Percentiles rank a stretch among this genome's conserved stretches.
Conservation (phyloP, 306 rosid genomes). For the Oemleria cerasiformis region DNA sequence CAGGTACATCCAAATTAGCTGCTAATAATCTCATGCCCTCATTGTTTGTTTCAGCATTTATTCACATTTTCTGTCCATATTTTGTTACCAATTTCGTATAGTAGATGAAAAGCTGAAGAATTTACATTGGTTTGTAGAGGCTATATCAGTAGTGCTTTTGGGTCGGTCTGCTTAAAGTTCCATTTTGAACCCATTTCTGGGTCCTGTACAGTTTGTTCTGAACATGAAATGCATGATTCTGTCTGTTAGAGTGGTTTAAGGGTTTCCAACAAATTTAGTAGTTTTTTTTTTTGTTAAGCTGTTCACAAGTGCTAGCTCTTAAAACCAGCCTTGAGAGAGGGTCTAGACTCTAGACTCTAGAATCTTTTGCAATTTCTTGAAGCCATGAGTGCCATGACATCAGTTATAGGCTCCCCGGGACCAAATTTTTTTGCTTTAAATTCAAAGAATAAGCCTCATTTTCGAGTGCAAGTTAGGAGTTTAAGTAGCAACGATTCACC, state of each 20-base stretch:
- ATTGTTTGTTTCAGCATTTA: too few species aligned
- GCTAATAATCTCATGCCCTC: not conserved
- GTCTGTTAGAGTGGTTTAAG: slow-evolving; percentile 2
- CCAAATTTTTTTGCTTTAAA: slow-evolving; percentile 31
- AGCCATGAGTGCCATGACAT: slow-evolving; percentile 43
- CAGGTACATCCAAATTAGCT: slow-evolving; percentile 11
- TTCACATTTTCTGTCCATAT: not conserved
- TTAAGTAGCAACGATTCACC: slow-evolving; percentile 27
- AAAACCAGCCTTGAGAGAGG: not conserved
- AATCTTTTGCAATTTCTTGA: slow-evolving; percentile 3
- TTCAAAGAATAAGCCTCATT: slow-evolving; percentile 18
- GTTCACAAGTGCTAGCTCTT: not conserved
- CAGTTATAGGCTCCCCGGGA: slow-evolving; percentile 26
- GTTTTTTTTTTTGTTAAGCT: not conserved
- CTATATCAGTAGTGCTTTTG: not conserved
- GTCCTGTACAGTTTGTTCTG: not conserved
- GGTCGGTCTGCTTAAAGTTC: not conserved
- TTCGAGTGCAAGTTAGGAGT: slow-evolving; percentile 35
- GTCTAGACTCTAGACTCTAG: not conserved
- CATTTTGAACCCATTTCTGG: not conserved
- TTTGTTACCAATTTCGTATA: not conserved
- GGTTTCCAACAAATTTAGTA: not conserved
- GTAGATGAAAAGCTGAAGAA: not conserved
- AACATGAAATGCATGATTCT: not conserved
- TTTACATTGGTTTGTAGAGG: not conserved